Evolutionary conservation across 331 rosid genomes (phyloP).

Genomic region (Dryas integrifolia): DNA sequence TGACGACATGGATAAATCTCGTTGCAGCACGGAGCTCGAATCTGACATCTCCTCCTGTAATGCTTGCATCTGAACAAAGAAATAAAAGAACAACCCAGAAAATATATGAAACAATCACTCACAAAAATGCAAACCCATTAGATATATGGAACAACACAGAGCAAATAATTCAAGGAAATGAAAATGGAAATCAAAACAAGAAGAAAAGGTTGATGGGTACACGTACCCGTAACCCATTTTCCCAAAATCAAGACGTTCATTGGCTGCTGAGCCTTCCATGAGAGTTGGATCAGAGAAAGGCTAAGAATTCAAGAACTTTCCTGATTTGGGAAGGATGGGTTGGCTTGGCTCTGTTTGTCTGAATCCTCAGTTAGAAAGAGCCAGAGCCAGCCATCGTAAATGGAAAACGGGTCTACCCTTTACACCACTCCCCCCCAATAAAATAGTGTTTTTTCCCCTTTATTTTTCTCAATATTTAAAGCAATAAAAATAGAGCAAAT

Average conservation of each 20-base stretch:
- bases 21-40: slow-evolving; percentile 92
- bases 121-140: background rate
- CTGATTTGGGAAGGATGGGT: slow-evolving; percentile 45
- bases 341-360: slow-evolving; percentile 28
- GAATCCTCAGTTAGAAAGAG: slow-evolving; percentile 26
- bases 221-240: slow-evolving; percentile 84
- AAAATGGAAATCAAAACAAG: background rate
- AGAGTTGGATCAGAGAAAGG: slow-evolving; percentile 32
- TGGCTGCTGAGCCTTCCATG: slow-evolving; percentile 61
- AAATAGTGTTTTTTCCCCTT: background rate
- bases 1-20: slow-evolving; percentile 88
- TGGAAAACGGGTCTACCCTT: background rate
- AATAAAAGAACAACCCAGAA: slow-evolving; percentile 6
- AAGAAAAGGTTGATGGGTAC: background rate
- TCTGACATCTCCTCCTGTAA: slow-evolving; percentile 81
- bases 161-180: background rate
- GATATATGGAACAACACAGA: background rate
- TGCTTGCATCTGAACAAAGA: slow-evolving; percentile 62
- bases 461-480: background rate
- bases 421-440: background rate
- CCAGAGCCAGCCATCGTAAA: background rate
- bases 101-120: background rate
- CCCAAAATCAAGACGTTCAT: slow-evolving; percentile 82
- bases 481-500: background rate
- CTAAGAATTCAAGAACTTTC: slow-evolving; percentile 31